These are phyloP conservation scores for Podospora appendiculata DNA, from an alignment of 495 filamentous ascomycete species.

Conservation along the genomic window DNA sequence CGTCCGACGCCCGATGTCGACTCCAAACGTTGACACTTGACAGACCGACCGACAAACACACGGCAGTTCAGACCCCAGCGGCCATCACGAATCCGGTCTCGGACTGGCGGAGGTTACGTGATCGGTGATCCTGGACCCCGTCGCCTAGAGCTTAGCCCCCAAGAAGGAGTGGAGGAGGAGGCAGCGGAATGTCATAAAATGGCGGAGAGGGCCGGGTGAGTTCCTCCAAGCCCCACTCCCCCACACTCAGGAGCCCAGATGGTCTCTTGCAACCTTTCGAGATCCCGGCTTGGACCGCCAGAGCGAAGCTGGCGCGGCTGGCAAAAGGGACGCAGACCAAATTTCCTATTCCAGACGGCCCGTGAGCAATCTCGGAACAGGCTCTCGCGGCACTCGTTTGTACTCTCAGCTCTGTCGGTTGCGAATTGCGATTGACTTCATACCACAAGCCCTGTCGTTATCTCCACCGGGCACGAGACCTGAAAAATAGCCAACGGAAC, in stretches of 20 bases:
- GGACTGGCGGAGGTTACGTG: too few relatives aligned
- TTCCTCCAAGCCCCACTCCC: neutral
- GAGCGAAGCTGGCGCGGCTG: neutral
- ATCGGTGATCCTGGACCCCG: too few relatives aligned
- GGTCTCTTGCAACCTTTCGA: neutral
- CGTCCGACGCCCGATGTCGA: too few relatives aligned
- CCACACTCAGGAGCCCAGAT: neutral
- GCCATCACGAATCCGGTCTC: too few relatives aligned
- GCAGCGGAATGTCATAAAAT: conserved; percentile 2
- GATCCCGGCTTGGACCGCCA: neutral
- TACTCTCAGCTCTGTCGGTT: too few relatives aligned
- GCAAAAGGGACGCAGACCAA: neutral
- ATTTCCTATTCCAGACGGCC: neutral
- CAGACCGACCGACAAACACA: too few relatives aligned
- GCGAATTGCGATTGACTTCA: neutral
- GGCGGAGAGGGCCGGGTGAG: neutral
- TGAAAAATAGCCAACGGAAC: neutral
- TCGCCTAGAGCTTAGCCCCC: too few relatives aligned
- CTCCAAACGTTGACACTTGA: too few relatives aligned
- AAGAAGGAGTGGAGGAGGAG: conserved; percentile 17
- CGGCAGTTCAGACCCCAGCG: too few relatives aligned
- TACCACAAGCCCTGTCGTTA: neutral
- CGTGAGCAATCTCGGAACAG: neutral
- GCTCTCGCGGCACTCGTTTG: neutral
- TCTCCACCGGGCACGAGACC: neutral